phyloP scores from a whole-genome alignment of 2,329 filamentous ascomycete genomes.

The Aspergillus oerlinghausenensis region DNA sequence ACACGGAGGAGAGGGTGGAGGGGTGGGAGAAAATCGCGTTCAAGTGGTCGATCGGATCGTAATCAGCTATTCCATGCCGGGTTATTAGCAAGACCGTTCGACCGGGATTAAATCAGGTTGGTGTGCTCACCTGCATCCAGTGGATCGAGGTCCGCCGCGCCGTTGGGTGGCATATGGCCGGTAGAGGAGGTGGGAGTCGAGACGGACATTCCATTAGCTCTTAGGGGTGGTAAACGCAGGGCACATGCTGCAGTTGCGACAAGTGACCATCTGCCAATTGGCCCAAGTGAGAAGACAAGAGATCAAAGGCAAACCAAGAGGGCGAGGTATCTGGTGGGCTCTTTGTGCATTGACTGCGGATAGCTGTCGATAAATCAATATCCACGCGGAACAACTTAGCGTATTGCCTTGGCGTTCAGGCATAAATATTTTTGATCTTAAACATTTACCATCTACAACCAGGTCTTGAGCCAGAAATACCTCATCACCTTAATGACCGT shows the following conservation, averaged over 20 bases:
- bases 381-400: background rate
- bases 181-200: slow-evolving; percentile 27
- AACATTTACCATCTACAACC: background rate
- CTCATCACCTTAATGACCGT: background rate
- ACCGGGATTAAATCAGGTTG: slow-evolving; percentile 6
- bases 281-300: background rate
- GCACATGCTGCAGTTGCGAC: slow-evolving; percentile 17
- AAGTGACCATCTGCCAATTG: slow-evolving; percentile 5
- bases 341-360: background rate
- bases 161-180: slow-evolving; percentile 37
- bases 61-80: slow-evolving; percentile 57
- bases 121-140: slow-evolving; percentile 41
- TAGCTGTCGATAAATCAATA: background rate
- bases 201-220: slow-evolving; percentile 34
- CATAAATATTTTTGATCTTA: background rate
- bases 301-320: background rate
- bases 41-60: slow-evolving; percentile 87
- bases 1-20: slow-evolving; percentile 73
- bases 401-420: background rate
- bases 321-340: background rate
- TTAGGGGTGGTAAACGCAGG: slow-evolving; percentile 18
- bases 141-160: slow-evolving; percentile 33
- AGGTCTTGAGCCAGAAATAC: no score
- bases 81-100: slow-evolving; percentile 4
- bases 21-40: slow-evolving; percentile 92